Percentiles rank a stretch among this genome's conserved stretches.
Evolutionary conservation across 176 grass and related monocot genomes (phyloP).

Genomic region (Avena insularis): DNA sequence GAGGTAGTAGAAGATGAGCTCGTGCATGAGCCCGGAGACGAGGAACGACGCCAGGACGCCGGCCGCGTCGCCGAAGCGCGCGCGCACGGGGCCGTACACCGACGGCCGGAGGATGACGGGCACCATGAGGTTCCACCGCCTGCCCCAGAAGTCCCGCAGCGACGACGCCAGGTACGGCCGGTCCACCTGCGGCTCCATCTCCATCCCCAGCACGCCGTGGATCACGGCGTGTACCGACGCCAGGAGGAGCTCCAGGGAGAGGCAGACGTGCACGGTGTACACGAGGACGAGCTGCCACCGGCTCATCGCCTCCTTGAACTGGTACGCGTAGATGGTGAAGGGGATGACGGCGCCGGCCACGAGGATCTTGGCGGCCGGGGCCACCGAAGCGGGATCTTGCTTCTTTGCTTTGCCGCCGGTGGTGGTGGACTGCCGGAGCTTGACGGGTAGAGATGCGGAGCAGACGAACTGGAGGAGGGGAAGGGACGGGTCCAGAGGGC

Average conservation of each 20-base stretch:
- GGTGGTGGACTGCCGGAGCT: not conserved
- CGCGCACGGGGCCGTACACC: not conserved
- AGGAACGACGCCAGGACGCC: slow-evolving; percentile 16
- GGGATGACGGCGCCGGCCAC: not conserved
- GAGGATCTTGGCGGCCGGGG: not conserved
- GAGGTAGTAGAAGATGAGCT: not conserved
- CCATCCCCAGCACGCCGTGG: slow-evolving; percentile 50
- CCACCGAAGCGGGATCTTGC: not conserved
- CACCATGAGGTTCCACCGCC: slow-evolving; percentile 24
- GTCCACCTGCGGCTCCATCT: slow-evolving; percentile 74
- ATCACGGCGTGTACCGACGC: not conserved
- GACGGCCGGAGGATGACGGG: slow-evolving; percentile 4
- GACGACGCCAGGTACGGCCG: slow-evolving; percentile 17
- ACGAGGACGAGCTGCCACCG: not conserved
- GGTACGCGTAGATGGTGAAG: slow-evolving; percentile 6
- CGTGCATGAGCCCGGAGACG: slow-evolving; percentile 20
- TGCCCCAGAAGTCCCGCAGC: not conserved
- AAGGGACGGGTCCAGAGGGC: not conserved
- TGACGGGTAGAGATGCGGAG: not conserved
- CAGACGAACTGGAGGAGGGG: slow-evolving; percentile 1
- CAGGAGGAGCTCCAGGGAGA: slow-evolving; percentile 5
- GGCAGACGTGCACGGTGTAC: not conserved
- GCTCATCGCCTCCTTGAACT: slow-evolving; percentile 17
- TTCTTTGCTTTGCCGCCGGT: not conserved
- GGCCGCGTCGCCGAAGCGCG: not conserved